These are phyloP conservation scores for Myxozyma melibiosi DNA, from an alignment of 805 yeast species.

Conservation along the genomic window DNA sequence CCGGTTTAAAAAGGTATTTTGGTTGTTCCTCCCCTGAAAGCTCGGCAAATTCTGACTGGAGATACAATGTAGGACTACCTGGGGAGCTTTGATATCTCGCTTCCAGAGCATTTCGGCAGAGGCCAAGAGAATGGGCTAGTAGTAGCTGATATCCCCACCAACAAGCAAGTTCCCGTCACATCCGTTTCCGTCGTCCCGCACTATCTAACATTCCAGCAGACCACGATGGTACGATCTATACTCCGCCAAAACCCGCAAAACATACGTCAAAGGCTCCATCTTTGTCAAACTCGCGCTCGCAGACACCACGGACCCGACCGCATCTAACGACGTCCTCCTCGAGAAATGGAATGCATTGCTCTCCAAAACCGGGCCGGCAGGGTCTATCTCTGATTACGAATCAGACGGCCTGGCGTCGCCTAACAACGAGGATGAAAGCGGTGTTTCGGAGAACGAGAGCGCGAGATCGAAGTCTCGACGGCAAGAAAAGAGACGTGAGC, in stretches of 20 bases:
- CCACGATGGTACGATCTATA: conserved; percentile 24
- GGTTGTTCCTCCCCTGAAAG: background rate
- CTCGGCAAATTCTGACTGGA: too few relatives aligned
- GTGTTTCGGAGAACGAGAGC: too few relatives aligned
- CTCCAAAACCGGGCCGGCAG: background rate
- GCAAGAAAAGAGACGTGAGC: too few relatives aligned
- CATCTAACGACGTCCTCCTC: conserved; percentile 12
- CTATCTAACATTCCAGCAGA: background rate
- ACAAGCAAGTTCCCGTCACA: conserved; percentile 3
- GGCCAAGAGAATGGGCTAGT: background rate
- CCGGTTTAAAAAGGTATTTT: conserved; percentile 32
- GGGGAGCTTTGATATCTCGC: conserved; percentile 30
- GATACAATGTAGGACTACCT: conserved; percentile 19
- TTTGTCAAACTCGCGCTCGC: conserved; percentile 13
- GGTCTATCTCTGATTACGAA: background rate
- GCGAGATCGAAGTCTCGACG: too few relatives aligned
- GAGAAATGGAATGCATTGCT: conserved; percentile 16
- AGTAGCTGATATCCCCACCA: conserved; percentile 13
- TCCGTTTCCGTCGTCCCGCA: too few relatives aligned
- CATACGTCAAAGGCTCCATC: conserved; percentile 20
- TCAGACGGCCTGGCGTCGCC: background rate
- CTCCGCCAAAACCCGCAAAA: conserved; percentile 14
- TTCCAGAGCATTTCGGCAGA: conserved; percentile 16
- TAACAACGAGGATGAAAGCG: too few relatives aligned
- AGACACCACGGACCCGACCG: conserved; percentile 19